These are phyloP conservation scores for Clausena lansium DNA, from an alignment of 345 rosid genomes.

Conservation along the genomic window DNA sequence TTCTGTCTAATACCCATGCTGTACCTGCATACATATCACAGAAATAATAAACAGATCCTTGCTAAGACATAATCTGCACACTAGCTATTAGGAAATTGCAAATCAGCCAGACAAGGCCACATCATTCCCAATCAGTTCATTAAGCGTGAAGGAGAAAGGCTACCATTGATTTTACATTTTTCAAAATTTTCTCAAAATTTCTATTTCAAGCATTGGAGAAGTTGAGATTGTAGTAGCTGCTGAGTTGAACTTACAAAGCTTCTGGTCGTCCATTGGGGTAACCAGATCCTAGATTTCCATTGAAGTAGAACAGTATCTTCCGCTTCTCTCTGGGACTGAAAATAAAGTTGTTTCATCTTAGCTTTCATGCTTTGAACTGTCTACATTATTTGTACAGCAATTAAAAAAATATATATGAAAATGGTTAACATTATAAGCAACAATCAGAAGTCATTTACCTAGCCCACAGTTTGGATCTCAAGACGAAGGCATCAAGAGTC, in stretches of 20 bases:
- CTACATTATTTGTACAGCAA: neutral
- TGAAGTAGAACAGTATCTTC: constrained; percentile 81
- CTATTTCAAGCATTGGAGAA: neutral
- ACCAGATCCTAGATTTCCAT: constrained; percentile 96
- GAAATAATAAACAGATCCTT: constrained; percentile 8
- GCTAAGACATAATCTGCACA: neutral
- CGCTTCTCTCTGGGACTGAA: constrained; percentile 74
- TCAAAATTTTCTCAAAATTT: neutral
- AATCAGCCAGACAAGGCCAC: constrained; percentile 4
- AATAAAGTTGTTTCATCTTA: constrained; percentile 14
- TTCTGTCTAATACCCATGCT: constrained; percentile 98
- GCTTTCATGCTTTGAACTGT: neutral
- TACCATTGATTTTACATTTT: constrained; percentile 1
- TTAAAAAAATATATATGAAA: neutral
- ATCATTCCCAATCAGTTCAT: neutral
- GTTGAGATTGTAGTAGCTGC: neutral
- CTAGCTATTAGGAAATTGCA: neutral
- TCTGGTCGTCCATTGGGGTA: constrained; percentile 86
- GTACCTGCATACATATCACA: constrained; percentile 52
- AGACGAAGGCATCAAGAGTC: constrained; percentile 57
- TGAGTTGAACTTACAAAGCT: constrained; percentile 58
- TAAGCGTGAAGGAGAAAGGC: neutral
- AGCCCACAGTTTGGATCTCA: constrained; percentile 64
- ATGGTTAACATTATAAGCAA: neutral
- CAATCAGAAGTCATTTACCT: constrained; percentile 37